These are phyloP conservation scores for Kentomonas sorsogonicus DNA, from an alignment of 208 protist genomes.

Conservation along the genomic window DNA sequence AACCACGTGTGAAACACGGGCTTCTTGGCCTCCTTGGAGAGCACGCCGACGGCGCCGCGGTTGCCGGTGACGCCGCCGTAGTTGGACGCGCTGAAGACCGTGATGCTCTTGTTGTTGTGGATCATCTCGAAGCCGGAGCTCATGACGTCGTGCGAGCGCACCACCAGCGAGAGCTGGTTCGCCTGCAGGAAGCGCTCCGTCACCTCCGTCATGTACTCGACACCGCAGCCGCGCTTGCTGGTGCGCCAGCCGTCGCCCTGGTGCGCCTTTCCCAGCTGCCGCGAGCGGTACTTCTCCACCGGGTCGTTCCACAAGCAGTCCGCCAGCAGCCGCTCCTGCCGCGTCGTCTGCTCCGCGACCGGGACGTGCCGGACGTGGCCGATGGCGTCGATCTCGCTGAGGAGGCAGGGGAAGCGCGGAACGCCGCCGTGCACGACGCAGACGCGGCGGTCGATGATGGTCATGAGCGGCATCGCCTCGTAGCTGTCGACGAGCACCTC, in stretches of 20 bases:
- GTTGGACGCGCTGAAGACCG: slow-evolving; percentile 85
- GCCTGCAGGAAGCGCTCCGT: slow-evolving; percentile 94
- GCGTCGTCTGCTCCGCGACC: slow-evolving; percentile 89
- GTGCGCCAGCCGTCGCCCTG: slow-evolving; percentile 93
- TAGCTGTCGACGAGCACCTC: slow-evolving; percentile 80
- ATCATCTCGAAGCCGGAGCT: slow-evolving; percentile 77
- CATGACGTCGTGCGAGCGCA: slow-evolving; percentile 91
- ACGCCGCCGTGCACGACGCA: slow-evolving; percentile 98
- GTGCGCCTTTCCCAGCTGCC: slow-evolving; percentile 53
- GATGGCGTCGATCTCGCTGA: slow-evolving; percentile 83
- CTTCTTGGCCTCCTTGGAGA: slow-evolving; percentile 33
- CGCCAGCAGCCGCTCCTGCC: slow-evolving; percentile 93
- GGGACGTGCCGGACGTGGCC: slow-evolving; percentile 95
- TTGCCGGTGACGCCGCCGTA: slow-evolving; percentile 92
- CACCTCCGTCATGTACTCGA: slow-evolving; percentile 95
- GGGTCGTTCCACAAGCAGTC: slow-evolving; percentile 99
- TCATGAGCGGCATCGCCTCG: slow-evolving; percentile 77
- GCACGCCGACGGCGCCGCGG: slow-evolving; percentile 92
- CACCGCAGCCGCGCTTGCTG: slow-evolving; percentile 98
- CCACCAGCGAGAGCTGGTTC: slow-evolving; percentile 95
- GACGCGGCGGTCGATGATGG: slow-evolving; percentile 88
- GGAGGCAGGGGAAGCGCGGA: slow-evolving; percentile 76
- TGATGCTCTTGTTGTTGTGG: slow-evolving; percentile 62
- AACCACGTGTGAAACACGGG: slow-evolving; percentile 85
- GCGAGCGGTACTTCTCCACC: slow-evolving; percentile 79